Base-by-base conservation (phyloP, 495 filamentous ascomycete genomes). In the Immersiella caudata region DNA sequence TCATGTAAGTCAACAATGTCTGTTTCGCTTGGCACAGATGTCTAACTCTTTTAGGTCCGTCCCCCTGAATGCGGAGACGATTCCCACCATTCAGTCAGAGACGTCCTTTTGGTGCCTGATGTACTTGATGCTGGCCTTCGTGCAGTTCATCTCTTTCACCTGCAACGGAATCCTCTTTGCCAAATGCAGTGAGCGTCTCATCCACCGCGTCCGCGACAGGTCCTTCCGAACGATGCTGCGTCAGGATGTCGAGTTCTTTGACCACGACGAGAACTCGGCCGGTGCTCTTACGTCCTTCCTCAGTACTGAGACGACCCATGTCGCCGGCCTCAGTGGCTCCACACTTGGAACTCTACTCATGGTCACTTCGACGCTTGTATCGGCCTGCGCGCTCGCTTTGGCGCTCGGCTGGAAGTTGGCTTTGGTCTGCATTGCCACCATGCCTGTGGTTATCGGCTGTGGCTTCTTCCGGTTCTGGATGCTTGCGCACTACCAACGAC, bases 101-200 rank as follows among this genome's bases (percentile, higher is more conserved):
- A 87, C 87, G 51, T 87, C 95, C 68, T 98, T 97, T 78, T 99
- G 95, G 94, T 88, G 86, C 40, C 76, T 89, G 65, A 97, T 99
- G 93, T 99, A 95, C 76, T 85, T 98, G 24, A 93, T 97, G 86
- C 86, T 97, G n/a, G 95, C 91, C 18, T 75, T 96, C 55, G 84
- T 88, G 29, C 87, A 91, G 73, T 88, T 97, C 67, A 73, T 94
- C 60, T 85, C 88, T 1, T 91, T 91, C 70, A 80, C 83, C 36
- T 73, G 72, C 40, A 90, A 94, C 69, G 94, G 93, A 49, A 67
- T 91, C 26, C 33, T 74, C 5, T 96, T 97, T 66, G 93, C 91
- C 7, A 90, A 89, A 71, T 93, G 91, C 80, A 96, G 80, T 83
- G 95, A 66, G 60, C 89, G 88, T 24, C 84, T 98, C 40, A 85